These are phyloP conservation scores for Trichoderma simmonsii DNA, from an alignment of 2,329 filamentous ascomycete species.

Conservation along the genomic window DNA sequence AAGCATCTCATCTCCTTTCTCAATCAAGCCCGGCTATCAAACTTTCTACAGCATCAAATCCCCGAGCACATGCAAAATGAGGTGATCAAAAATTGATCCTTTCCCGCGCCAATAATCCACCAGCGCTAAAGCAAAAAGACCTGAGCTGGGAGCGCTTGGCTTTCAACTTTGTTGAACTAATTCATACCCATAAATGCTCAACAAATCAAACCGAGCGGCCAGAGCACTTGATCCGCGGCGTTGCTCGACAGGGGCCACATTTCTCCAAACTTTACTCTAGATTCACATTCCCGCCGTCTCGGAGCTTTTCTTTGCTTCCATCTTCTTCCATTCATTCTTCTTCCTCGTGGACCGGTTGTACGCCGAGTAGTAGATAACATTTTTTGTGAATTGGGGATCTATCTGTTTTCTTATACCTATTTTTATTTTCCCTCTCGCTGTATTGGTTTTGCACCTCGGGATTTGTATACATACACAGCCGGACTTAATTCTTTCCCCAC, in stretches of 20 bases:
- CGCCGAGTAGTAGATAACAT: neutral
- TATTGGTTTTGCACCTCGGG: neutral
- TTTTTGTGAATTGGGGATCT: neutral
- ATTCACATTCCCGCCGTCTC: neutral
- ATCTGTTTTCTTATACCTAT: neutral
- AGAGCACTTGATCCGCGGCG: neutral
- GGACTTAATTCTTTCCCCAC: neutral
- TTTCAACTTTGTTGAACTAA: constrained; percentile 1
- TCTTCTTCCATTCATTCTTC: neutral
- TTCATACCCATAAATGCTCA: constrained; percentile 1
- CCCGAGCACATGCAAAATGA: neutral
- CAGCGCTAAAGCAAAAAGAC: neutral
- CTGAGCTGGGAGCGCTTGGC: neutral
- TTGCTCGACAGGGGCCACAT: constrained; percentile 7
- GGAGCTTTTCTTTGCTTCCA: neutral
- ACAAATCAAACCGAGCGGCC: constrained; percentile 15
- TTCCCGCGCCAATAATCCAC: neutral
- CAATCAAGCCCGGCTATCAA: neutral
- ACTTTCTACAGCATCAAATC: neutral
- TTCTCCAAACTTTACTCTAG: neutral
- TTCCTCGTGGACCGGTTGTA: neutral
- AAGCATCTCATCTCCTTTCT: neutral
- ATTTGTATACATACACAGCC: neutral
- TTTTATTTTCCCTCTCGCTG: neutral
- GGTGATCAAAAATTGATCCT: neutral